These are phyloP conservation scores for Metschnikowia kunwiensis DNA, from an alignment of 805 yeast genomes.

Conservation along the genomic window DNA sequence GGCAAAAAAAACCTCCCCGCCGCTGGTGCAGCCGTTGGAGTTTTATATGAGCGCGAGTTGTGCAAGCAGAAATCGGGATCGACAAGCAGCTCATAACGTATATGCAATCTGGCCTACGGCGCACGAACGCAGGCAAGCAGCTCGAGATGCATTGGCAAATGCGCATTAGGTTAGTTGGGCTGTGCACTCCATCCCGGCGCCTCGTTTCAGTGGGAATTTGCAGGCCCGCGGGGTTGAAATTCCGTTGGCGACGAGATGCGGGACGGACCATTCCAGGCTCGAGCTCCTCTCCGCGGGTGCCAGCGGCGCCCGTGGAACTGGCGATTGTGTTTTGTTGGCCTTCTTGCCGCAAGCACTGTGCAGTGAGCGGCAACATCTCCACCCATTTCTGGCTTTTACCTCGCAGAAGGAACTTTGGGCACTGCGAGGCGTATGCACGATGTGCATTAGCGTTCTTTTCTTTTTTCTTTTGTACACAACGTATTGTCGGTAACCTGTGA, in stretches of 20 bases:
- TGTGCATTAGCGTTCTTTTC: slow-evolving; percentile 5
- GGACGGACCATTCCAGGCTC: too few species aligned
- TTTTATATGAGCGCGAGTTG: slow-evolving; percentile 2
- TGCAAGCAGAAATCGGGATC: slow-evolving; percentile 11
- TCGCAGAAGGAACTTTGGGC: slow-evolving; percentile 2
- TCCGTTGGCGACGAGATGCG: too few species aligned
- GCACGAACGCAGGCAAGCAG: slow-evolving; percentile 2
- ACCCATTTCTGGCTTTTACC: slow-evolving; percentile 1
- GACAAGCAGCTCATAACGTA: slow-evolving; percentile 9
- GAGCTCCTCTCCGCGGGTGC: too few species aligned
- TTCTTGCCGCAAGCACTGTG: too few species aligned
- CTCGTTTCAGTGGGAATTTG: slow-evolving; percentile 5
- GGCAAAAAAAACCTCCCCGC: not conserved
- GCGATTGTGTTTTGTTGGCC: too few species aligned
- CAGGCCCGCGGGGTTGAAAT: too few species aligned
- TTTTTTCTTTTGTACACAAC: not conserved
- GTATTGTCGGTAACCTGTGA: not conserved
- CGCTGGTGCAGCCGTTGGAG: slow-evolving; percentile 4
- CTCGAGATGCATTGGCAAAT: slow-evolving; percentile 6
- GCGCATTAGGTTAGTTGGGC: slow-evolving; percentile 10
- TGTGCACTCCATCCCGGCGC: slow-evolving; percentile 9
- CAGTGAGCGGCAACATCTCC: not conserved
- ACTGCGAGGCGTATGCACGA: slow-evolving; percentile 5
- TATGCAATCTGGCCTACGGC: slow-evolving; percentile 10
- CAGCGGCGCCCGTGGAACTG: too few species aligned